A percentile compares a stretch with the other conserved stretches of the same genome.
Evolutionary conservation across 2,329 filamentous ascomycete species (phyloP).

Genomic region (Neopestalotiopsis clavispora): DNA sequence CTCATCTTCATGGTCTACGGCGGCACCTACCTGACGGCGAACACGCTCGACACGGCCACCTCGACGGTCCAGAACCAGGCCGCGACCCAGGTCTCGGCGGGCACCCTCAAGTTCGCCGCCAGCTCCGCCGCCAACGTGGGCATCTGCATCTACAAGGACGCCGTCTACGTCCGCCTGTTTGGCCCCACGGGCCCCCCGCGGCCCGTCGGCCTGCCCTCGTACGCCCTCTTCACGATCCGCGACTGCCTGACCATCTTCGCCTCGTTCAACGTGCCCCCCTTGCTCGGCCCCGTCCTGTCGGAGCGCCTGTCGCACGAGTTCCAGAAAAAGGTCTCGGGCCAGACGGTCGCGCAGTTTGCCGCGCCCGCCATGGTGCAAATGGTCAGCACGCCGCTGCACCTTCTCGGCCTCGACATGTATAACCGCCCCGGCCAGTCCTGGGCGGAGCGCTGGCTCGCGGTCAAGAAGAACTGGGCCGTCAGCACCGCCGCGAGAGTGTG

Average conservation of each 20-base stretch:
- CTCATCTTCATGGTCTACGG: conserved; percentile 80
- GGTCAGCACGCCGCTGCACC: conserved; percentile 80
- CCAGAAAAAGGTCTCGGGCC: conserved; percentile 54
- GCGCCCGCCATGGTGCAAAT: conserved; percentile 82
- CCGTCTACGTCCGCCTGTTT: conserved; percentile 82
- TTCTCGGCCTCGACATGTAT: conserved; percentile 85
- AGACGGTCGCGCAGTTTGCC: conserved; percentile 75
- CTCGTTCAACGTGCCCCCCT: conserved; percentile 84
- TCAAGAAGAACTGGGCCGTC: conserved; percentile 77
- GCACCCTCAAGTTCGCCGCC: conserved; percentile 79
- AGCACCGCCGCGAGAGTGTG: conserved; percentile 79
- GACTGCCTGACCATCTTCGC: conserved; percentile 92
- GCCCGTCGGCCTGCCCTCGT: conserved; percentile 71
- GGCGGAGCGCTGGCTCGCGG: conserved; percentile 66
- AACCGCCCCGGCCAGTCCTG: conserved; percentile 64
- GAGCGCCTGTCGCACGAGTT: conserved; percentile 58
- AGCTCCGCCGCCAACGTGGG: conserved; percentile 84
- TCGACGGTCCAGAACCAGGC: conserved; percentile 65
- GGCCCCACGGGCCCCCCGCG: conserved; percentile 61
- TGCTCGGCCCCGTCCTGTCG: conserved; percentile 74
- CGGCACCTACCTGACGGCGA: conserved; percentile 88
- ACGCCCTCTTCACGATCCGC: conserved; percentile 78
- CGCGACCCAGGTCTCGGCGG: conserved; percentile 70
- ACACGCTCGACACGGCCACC: conserved; percentile 79
- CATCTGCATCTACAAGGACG: conserved; percentile 89